A percentile compares a stretch with the other conserved stretches of the same genome.
phyloP scores from a whole-genome alignment of 345 rosid species.

The Ceriops zippeliana region DNA sequence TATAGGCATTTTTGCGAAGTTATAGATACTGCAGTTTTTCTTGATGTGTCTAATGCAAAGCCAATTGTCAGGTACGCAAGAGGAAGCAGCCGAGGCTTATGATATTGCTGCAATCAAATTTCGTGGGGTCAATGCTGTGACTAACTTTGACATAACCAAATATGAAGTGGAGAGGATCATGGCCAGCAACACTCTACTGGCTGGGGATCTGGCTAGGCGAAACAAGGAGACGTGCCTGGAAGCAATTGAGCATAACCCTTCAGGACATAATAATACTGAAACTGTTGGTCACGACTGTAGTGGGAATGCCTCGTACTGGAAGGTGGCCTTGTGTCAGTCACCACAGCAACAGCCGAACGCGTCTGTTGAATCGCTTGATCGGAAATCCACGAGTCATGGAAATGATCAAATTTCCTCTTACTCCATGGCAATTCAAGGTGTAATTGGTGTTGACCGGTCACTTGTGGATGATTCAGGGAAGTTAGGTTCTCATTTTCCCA shows the following conservation, averaged over 20 bases:
- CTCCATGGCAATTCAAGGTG: constrained; percentile 40
- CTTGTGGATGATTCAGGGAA: constrained; percentile 32
- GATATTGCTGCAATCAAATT: constrained; percentile 79
- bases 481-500: constrained; percentile 39
- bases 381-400: constrained; percentile 17
- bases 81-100: constrained; percentile 86
- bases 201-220: constrained; percentile 65
- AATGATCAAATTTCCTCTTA: constrained; percentile 28
- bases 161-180: constrained; percentile 74
- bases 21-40: neutral
- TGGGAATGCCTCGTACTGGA: constrained; percentile 41
- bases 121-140: constrained; percentile 71
- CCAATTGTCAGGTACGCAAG: constrained; percentile 57
- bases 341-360: constrained; percentile 28
- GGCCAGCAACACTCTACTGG: constrained; percentile 66
- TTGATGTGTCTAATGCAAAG: neutral
- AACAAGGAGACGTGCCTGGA: constrained; percentile 34
- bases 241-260: constrained; percentile 20
- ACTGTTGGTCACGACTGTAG: constrained; percentile 12
- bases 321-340: constrained; percentile 36
- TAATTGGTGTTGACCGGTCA: constrained; percentile 42
- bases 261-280: constrained; percentile 17
- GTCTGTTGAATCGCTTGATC: constrained; percentile 32
- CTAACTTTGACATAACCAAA: constrained; percentile 69
- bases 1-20: neutral